Base-by-base conservation (phyloP, 1,139 yeast genomes). In the Maudiozyma humilis region DNA sequence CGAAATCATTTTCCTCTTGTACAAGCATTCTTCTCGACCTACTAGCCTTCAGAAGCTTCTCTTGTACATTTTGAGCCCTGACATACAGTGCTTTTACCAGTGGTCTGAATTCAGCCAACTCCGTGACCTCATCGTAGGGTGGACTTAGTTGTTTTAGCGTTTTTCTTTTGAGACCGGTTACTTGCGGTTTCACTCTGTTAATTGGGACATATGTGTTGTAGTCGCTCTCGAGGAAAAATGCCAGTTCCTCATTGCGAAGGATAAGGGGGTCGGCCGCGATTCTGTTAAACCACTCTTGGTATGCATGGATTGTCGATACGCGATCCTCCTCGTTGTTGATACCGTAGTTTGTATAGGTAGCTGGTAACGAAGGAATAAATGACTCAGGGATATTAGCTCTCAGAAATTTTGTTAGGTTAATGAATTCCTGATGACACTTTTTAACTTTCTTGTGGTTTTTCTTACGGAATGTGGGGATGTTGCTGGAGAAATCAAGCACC, bases 111-210 rank as follows among this genome's bases (percentile, higher is more conserved):
- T 76, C 82, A 1, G 93, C 91, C 48, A 91, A 72, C 47, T 82
- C 93, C 34, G 74, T 72, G 41, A 79, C 82, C 40, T 87, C 93
- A 63, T 93, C 98, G 55, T 82, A 85, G 0, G 98, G 98, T 1
- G 93, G 86, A 25, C 86, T 82, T 45, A 89, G 73, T 61, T 91
- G 98, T 61, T 91, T 91, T 57, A 91, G 72, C 2, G 97, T 89
- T 60, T 84, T 85, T 42, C 98, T 75, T 49, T 82, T 78, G 35
- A 91, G 63, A 0, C 97, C 98, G 25, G 95, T 79, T 0, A 80
- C 78, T 14, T 69, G 96, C 44, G 20, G 18, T 15, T 75, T 70
- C 23, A 75, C 71, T 47, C 72, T 67, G 52, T 75, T 78, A 38
- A 78, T 75, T 6, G 87, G 89, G 1, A 80, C 70, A 59, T 83